Base-by-base conservation (phyloP, 306 rosid genomes). In the Rosa lucieae region DNA sequence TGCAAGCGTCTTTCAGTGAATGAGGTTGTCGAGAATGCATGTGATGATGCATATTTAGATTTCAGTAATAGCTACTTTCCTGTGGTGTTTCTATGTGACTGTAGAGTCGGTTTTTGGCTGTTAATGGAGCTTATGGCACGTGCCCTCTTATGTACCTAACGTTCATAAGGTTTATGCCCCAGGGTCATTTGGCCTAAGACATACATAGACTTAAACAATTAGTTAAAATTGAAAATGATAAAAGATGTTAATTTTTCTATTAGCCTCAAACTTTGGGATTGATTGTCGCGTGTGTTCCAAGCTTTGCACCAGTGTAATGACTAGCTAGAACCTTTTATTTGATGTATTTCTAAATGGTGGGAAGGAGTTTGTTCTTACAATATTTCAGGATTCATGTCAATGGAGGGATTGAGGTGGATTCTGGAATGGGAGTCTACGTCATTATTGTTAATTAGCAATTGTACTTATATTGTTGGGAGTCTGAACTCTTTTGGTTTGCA, bases 401-500 rank as follows among this genome's bases (percentile, higher is more conserved):
- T 70, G 39, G 21, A 46, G 13, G 10, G 47, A 5, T 20, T 11
- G 55, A 32, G 10, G 15, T 37, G 46, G 46, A 6, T 66, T 11
- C 18, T 12, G 68, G 17, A 8, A 62, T 62, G 12, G 3, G 11
- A 61, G 37, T 61, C 20, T 3, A 17, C 43, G n/a, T n/a, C n/a
- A 8, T 11, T 70, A 3, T 10, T 43, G 47, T 35, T 35, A 29
- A 53, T 17, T 37, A 21, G 17, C 37, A 5, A 56, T 18, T 68
- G 1, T 20, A 4, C 55, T 14, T 59, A 32, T 17, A 15, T 51
- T 8, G 46, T 18, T 72, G 21, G 63, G 21, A 67, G 47, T 43
- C 26, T 35, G 43, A 35, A 39, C 32, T 76, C 70, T 76, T 43
- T 84, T 72, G 63, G 71, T 61, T 75, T 86, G 83, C 88, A 93